phyloP scores from a whole-genome alignment of 148 eudicot species.

The Mesembryanthemum crystallinum region DNA sequence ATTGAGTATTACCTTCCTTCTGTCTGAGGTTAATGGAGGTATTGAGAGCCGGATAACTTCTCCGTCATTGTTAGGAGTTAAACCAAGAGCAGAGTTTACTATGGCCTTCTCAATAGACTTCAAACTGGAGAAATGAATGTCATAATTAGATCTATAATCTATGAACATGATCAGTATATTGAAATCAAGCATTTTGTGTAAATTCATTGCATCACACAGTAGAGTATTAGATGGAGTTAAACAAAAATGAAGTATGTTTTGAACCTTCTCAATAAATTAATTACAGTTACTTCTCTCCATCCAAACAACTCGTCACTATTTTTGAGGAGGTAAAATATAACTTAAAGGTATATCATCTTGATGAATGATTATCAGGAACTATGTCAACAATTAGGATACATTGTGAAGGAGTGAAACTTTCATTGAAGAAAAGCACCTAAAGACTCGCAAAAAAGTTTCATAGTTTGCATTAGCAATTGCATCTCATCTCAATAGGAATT shows the following conservation, averaged over 20 bases:
- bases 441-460: not conserved
- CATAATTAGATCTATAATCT: constrained; percentile 15
- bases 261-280: not conserved
- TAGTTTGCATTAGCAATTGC: not conserved
- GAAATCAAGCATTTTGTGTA: not conserved
- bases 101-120: constrained; percentile 95
- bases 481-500: not conserved
- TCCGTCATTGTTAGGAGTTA: constrained; percentile 92
- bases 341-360: not conserved
- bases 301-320: not conserved
- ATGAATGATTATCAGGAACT: not conserved
- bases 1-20: constrained; percentile 69
- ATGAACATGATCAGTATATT: not conserved
- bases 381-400: not conserved
- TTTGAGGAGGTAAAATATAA: not conserved
- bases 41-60: constrained; percentile 80
- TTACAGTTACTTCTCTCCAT: not conserved
- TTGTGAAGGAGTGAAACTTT: not conserved
- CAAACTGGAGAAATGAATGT: constrained; percentile 52
- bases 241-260: not conserved
- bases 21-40: constrained; percentile 85
- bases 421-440: not conserved
- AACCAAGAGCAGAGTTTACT: constrained; percentile 72
- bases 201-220: not conserved
- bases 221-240: not conserved